Conservation (phyloP, 2,329 filamentous ascomycete species). For the Pseudocercospora vitis region DNA sequence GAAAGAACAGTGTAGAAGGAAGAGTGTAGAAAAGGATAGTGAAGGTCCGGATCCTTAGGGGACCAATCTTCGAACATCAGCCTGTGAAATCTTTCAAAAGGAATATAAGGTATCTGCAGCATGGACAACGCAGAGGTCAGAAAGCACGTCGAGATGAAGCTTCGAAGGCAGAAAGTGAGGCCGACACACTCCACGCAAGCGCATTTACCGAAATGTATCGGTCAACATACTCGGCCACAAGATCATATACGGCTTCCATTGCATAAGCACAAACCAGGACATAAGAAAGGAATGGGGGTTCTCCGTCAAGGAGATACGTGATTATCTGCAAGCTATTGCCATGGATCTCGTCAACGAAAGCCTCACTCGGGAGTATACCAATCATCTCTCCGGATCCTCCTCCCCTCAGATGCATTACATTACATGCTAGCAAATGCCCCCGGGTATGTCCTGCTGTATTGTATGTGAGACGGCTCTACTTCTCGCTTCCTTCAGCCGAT, state of each 20-base stretch:
- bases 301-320: background rate
- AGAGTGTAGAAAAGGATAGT: no score
- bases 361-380: constrained; percentile 5
- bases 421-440: constrained; percentile 6
- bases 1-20: no score
- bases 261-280: background rate
- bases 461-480: constrained; percentile 4
- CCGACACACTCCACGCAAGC: no score
- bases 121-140: no score
- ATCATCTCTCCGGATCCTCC: background rate
- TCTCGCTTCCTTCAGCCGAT: constrained; percentile 31
- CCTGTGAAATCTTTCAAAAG: no score
- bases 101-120: no score
- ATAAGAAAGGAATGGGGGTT: background rate
- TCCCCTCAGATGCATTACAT: constrained; percentile 7
- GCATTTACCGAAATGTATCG: no score
- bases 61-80: no score
- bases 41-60: no score
- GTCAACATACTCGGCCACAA: background rate
- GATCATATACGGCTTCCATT: background rate
- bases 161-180: no score
- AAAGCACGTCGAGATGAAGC: no score
- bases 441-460: background rate
- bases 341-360: constrained; percentile 4
- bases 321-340: constrained; percentile 4